Conservation (phyloP, 2,329 filamentous ascomycete species). For the Fusarium sp. region DNA sequence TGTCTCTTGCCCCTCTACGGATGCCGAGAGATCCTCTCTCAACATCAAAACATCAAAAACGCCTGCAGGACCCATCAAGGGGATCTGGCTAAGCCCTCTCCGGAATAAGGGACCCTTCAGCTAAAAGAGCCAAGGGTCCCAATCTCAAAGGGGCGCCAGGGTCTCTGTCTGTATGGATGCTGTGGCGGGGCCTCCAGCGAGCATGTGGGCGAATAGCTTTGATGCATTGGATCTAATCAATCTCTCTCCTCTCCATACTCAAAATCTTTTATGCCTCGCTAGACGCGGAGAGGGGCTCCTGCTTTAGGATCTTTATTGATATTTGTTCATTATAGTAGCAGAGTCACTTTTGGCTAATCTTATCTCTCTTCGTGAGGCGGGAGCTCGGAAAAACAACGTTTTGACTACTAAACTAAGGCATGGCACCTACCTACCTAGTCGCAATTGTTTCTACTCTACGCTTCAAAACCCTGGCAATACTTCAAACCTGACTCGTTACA, state of each 20-base stretch:
- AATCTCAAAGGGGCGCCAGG: constrained; percentile 1
- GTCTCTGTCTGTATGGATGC: background rate
- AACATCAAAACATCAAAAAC: background rate
- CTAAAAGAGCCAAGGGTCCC: background rate
- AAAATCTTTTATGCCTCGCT: constrained; percentile 4
- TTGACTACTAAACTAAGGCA: background rate
- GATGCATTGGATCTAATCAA: constrained; percentile 36
- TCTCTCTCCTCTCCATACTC: constrained; percentile 7
- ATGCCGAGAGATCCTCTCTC: background rate
- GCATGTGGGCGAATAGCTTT: constrained; percentile 27
- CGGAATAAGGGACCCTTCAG: background rate
- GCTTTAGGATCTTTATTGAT: background rate
- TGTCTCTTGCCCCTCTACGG: background rate
- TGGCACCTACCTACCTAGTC: background rate
- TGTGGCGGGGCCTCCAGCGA: constrained; percentile 4
- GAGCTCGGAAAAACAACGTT: constrained; percentile 29
- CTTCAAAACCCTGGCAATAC: constrained; percentile 14
- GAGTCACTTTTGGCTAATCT: background rate
- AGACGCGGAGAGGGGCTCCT: background rate
- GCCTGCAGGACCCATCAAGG: constrained; percentile 8
- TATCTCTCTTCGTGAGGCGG: constrained; percentile 9
- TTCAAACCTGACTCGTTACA: constrained; percentile 19
- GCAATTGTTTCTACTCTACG: constrained; percentile 17
- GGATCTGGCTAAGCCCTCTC: constrained; percentile 12
- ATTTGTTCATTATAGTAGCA: background rate